Percentiles rank a stretch among this genome's conserved stretches.
These are phyloP conservation scores for Apiospora arundinis DNA, from an alignment of 2,329 filamentous ascomycete genomes.

Conservation along the genomic window DNA sequence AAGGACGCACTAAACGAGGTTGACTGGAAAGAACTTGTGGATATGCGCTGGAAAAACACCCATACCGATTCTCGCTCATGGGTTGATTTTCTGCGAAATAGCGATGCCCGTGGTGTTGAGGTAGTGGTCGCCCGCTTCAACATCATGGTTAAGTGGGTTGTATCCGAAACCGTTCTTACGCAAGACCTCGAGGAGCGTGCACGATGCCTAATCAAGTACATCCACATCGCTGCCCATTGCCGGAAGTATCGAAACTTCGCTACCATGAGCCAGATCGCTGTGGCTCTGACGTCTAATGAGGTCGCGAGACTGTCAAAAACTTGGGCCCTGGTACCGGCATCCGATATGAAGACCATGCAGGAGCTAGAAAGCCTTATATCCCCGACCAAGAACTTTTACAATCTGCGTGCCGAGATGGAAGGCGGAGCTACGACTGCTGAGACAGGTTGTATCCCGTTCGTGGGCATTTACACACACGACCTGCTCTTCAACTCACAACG, in stretches of 20 bases:
- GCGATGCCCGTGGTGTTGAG: slow-evolving; percentile 77
- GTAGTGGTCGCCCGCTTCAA: slow-evolving; percentile 88
- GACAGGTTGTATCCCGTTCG: slow-evolving; percentile 81
- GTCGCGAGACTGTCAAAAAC: slow-evolving; percentile 71
- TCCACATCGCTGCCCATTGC: slow-evolving; percentile 81
- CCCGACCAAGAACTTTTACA: slow-evolving; percentile 79
- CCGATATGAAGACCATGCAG: slow-evolving; percentile 69
- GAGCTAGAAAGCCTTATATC: slow-evolving; percentile 77
- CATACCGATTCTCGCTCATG: slow-evolving; percentile 73
- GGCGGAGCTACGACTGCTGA: slow-evolving; percentile 60
- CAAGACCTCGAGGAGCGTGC: slow-evolving; percentile 75
- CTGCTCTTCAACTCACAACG: slow-evolving; percentile 82
- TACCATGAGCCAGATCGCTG: slow-evolving; percentile 80
- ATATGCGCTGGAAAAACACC: slow-evolving; percentile 80
- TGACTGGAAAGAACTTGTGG: slow-evolving; percentile 86
- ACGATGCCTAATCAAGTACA: slow-evolving; percentile 78
- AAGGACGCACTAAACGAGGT: slow-evolving; percentile 87
- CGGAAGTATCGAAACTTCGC: slow-evolving; percentile 82
- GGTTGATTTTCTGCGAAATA: slow-evolving; percentile 79
- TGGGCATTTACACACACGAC: slow-evolving; percentile 84
- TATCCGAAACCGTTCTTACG: slow-evolving; percentile 80
- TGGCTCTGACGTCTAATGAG: slow-evolving; percentile 78
- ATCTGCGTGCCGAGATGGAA: slow-evolving; percentile 82
- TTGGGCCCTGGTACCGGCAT: slow-evolving; percentile 71
- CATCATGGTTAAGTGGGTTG: slow-evolving; percentile 85